Conservation (phyloP, 768 basidiomycete species). For the Calocybe indica region DNA sequence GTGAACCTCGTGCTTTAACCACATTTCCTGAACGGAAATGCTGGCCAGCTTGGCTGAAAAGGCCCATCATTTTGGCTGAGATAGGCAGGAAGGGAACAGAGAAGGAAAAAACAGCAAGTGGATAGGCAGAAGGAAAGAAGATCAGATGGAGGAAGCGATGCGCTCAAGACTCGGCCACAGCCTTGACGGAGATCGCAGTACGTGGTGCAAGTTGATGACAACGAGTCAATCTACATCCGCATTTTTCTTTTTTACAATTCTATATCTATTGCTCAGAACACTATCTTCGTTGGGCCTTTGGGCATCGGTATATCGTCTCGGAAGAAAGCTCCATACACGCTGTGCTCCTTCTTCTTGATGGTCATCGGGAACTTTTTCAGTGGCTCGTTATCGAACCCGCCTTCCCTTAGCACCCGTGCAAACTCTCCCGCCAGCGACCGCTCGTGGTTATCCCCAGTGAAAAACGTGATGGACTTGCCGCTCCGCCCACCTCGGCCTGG, state of each 20-base stretch:
- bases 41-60: slow-evolving; percentile 66
- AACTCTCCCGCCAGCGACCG: slow-evolving; percentile 86
- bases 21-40: slow-evolving; percentile 48
- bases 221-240: slow-evolving; percentile 2
- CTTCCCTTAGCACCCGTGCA: slow-evolving; percentile 84
- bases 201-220: slow-evolving; percentile 1
- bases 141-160: too few relatives aligned
- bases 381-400: slow-evolving; percentile 71
- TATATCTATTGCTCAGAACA: slow-evolving; percentile 38
- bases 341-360: slow-evolving; percentile 93
- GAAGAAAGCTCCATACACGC: slow-evolving; percentile 86
- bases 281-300: slow-evolving; percentile 70
- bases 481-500: slow-evolving; percentile 83
- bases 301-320: slow-evolving; percentile 58
- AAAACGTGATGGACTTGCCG: slow-evolving; percentile 94
- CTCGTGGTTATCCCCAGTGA: slow-evolving; percentile 88
- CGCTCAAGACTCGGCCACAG: too few relatives aligned
- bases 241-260: slow-evolving; percentile 5
- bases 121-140: too few relatives aligned
- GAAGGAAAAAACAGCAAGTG: too few relatives aligned
- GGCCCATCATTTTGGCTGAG: slow-evolving; percentile 59
- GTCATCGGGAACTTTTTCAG: slow-evolving; percentile 91
- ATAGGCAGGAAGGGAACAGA: neutral
- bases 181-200: too few relatives aligned
- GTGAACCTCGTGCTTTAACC: slow-evolving; percentile 59